Base-by-base conservation (phyloP, 495 filamentous ascomycete species). In the Copromyces sp. region DNA sequence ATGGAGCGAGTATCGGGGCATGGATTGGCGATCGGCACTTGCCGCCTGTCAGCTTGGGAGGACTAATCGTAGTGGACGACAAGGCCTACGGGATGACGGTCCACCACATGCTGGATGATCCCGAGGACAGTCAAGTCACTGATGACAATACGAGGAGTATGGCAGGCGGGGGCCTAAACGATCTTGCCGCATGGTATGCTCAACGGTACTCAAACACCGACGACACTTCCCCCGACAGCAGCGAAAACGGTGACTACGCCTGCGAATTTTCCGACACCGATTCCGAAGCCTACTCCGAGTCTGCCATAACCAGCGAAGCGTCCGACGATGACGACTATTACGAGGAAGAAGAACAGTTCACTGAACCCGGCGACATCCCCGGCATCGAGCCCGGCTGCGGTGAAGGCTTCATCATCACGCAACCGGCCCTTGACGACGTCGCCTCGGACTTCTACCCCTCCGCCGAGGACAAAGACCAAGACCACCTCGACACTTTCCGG, bases 1-100 rank as follows among this genome's bases (percentile, higher is more conserved):
- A 93, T 70, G 95, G 95, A 1, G 95, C 95, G 3, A 97, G 93
- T 35, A 97, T 98, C 72, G 95, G 95, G 20, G 94, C 95, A 1
- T 97, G 92, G 82, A 87, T 91, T 70, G 91, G 93, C 61, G 90
- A 93, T 68, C 88, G 91, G 53, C 94, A 97, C 75, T 82, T 97
- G 2, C 94, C 94, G 14, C 92, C 95, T 2, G 95, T 95, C 4
- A 94, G 93, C 11, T 94, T 94, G 79, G 95, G 95, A 5, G 95
- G 95, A 16, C 84, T 97, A 1, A 87, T 98, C 47, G 82, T 95
- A 9, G 89, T 97, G 8, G 93, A 98, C 79, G 89, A 91, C 70
- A 87, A 90, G 74, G 88, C 91, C 1, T 95, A 93, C 78, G 95
- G 94, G 9, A 93, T 98, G 90, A 97, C 92, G 20, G 95, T 98